phyloP scores from a whole-genome alignment of 2,329 filamentous ascomycete genomes.

The Mariannaea elegans region DNA sequence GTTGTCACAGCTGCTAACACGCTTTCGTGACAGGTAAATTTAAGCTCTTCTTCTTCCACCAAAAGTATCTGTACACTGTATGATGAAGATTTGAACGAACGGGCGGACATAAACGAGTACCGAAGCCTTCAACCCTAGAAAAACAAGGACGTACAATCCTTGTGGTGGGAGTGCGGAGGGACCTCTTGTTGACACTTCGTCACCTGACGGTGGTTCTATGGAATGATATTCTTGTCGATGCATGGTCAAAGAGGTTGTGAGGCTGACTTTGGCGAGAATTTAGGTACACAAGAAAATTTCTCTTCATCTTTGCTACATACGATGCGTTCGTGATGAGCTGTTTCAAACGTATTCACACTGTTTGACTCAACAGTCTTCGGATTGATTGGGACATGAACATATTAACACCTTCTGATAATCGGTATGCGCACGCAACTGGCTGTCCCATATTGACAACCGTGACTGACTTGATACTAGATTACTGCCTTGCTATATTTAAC shows the following conservation, averaged over 20 bases:
- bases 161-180: slow-evolving; percentile 60
- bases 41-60: slow-evolving; percentile 12
- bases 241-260: slow-evolving; percentile 30
- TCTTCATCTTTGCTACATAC: slow-evolving; percentile 26
- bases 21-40: slow-evolving; percentile 53
- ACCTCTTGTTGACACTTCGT: slow-evolving; percentile 73
- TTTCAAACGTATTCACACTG: slow-evolving; percentile 66
- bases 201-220: slow-evolving; percentile 63
- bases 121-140: slow-evolving; percentile 56
- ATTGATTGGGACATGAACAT: slow-evolving; percentile 61
- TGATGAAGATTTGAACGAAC: slow-evolving; percentile 76
- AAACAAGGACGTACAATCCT: slow-evolving; percentile 70
- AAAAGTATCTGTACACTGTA: slow-evolving; percentile 45
- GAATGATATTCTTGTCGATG: slow-evolving; percentile 41
- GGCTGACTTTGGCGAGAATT: slow-evolving; percentile 43
- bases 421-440: slow-evolving; percentile 42
- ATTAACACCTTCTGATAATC: slow-evolving; percentile 62
- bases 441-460: not conserved
- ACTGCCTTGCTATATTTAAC: not conserved
- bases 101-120: slow-evolving; percentile 73
- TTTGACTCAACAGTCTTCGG: slow-evolving; percentile 58
- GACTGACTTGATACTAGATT: slow-evolving; percentile 25
- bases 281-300: slow-evolving; percentile 47
- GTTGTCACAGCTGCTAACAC: slow-evolving; percentile 47
- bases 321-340: slow-evolving; percentile 57